Evolutionary conservation across 2,329 filamentous ascomycete genomes (phyloP).

Genomic region (Emergomyces pasteurianus): DNA sequence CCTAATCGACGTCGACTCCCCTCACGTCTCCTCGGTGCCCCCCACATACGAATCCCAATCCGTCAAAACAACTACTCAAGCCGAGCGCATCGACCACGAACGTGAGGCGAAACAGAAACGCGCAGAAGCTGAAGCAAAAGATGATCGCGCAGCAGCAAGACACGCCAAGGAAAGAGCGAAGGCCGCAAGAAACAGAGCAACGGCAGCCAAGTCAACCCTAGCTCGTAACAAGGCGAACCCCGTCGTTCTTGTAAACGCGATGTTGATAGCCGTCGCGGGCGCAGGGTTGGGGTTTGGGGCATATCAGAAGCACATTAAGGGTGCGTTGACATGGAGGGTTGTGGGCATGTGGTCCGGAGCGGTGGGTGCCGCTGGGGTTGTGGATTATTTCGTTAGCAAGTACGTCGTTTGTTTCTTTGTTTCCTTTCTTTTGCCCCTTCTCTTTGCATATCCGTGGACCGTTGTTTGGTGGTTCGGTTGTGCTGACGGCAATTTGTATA

Average conservation of each 20-base stretch:
- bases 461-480: not conserved
- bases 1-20: constrained; percentile 37
- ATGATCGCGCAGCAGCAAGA: constrained; percentile 12
- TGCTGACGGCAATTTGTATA: constrained; percentile 12
- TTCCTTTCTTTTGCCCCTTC: not conserved
- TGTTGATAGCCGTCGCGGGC: constrained; percentile 29
- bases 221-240: constrained; percentile 34
- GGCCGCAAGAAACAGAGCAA: constrained; percentile 35
- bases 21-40: constrained; percentile 33
- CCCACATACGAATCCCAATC: constrained; percentile 30
- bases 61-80: constrained; percentile 36
- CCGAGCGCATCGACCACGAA: constrained; percentile 33
- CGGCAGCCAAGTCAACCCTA: constrained; percentile 20
- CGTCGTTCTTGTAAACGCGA: constrained; percentile 35
- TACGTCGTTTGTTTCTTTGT: constrained; percentile 20
- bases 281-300: constrained; percentile 36
- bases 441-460: not conserved
- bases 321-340: constrained; percentile 36
- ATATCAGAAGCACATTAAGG: constrained; percentile 34
- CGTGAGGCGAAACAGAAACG: constrained; percentile 18
- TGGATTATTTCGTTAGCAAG: constrained; percentile 40
- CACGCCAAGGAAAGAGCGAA: constrained; percentile 15
- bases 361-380: constrained; percentile 33
- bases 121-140: constrained; percentile 17
- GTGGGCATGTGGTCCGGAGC: constrained; percentile 32